Evolutionary conservation across 78 protist genomes (phyloP).

Genomic region (Isochrysis galbana): DNA sequence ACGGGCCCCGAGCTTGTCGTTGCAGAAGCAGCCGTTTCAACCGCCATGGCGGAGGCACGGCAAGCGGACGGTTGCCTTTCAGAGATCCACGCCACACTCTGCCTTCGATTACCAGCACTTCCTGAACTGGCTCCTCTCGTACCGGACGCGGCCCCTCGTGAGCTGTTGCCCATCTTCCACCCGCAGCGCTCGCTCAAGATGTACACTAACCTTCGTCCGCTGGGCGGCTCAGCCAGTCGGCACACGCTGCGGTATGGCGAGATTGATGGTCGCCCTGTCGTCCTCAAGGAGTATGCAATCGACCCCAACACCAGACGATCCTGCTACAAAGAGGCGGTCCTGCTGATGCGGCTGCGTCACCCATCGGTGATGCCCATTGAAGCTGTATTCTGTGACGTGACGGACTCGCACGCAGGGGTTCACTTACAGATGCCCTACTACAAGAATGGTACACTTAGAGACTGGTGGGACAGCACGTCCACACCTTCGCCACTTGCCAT

Average conservation of each 20-base stretch:
- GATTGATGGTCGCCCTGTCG: background rate
- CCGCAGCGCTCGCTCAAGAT: background rate
- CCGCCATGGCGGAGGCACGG: background rate
- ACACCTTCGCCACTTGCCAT: background rate
- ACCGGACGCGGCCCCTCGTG: background rate
- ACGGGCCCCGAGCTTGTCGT: background rate
- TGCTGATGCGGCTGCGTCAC: background rate
- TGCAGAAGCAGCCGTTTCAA: background rate
- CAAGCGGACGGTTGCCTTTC: background rate
- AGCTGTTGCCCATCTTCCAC: background rate
- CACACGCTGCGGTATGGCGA: background rate
- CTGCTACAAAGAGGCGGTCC: background rate
- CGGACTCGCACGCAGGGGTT: background rate
- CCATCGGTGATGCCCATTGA: background rate
- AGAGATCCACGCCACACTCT: background rate
- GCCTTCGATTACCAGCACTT: background rate
- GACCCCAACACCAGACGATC: background rate
- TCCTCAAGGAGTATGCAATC: background rate
- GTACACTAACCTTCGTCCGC: background rate
- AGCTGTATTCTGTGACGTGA: background rate
- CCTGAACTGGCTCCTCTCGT: background rate
- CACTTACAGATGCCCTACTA: background rate
- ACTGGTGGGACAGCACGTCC: background rate
- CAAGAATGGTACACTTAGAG: background rate
- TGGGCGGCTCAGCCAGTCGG: background rate